Evolutionary conservation across 768 basidiomycete species (phyloP), one percentile per base, ranked within the genome.

Genomic region (Lepiota venenata): DNA sequence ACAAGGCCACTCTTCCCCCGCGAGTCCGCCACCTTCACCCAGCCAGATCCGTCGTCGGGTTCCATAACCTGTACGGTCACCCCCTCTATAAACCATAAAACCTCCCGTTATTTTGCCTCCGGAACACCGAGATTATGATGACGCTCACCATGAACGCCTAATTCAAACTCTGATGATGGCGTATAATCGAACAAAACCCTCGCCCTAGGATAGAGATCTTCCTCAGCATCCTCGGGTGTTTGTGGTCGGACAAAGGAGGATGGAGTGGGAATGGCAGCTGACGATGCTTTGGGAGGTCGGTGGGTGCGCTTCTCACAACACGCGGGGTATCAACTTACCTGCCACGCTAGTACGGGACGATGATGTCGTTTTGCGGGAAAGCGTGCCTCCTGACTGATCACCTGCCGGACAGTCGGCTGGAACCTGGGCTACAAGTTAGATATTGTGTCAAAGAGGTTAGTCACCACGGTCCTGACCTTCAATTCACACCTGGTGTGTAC

Each of bases 401-500:
- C 91, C 53, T 32, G 35, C 16, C n/a, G 39, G 37, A 29, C 52
- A 93, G 63, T 89, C 81, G 48, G 91, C 89, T 48, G 88, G 85
- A 48, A 91, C 79, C 88, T 91, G 36, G 52, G 41, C 40, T 14
- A 20, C n/a, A 25, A 55, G 47, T 40, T 40, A 42, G 18, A n/a
- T 16, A 15, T 41, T 41, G 46, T n/a, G 12, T 25, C 14, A 15
- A 40, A 16, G 29, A 21, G 20, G 14, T 9, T 38, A 47, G 18
- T 18, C n/a, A n/a, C 20, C 25, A 22, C 20, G 12, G 22, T 38
- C 37, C 64, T 48, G 41, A 87, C 91, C 82, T 92, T 93, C 46
- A 93, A 68, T 66, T 93, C 92, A 68, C 92, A 93, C 67, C 89
- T 92, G 44, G 83, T 72, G 65, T 93, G 91, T 6, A 93, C 91